Base-by-base conservation (phyloP, 768 basidiomycete species). In the Mrakia blollopis region DNA sequence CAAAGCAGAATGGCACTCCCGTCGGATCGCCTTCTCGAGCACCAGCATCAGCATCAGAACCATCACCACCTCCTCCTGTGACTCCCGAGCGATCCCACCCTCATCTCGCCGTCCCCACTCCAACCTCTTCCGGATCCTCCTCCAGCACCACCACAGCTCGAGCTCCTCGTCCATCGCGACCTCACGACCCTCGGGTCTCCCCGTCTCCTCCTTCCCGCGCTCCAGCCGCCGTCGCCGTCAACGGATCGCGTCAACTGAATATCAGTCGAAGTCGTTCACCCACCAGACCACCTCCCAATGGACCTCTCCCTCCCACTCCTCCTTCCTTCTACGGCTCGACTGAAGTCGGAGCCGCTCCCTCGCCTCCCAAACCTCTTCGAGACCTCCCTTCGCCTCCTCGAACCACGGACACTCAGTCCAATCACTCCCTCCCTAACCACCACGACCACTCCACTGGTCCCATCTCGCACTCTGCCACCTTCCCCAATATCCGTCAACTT, bases 111-210 rank as follows among this genome's bases (percentile, higher is more conserved):
- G 39, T 37, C 23, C 23, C 25, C 16, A n/a, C 39, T 32, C 35
- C 62, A 21, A 25, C 65, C 18, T 68, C 65, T 1, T 39, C 35
- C 25, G 37, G n/a, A 23, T 68, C 65, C 39, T 68, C 65, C 1
- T 37, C 65, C 21, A 68, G 65, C 37, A 68, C 65, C 18, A 44
- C 65, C 18, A 35, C 65, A 21, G 39, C 65, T 68, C 65, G 65
- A 18, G 21, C 35, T 9, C 0, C 35, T 39, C 47, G 47, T 50
- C 35, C 65, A 21, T 25, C 35, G 39, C 65, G 65, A 68, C 39
- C 65, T n/a, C 35, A 68, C 39, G 65, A 68, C 5, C 35, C 35
- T 68, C 65, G 65, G 5, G 28, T 28, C 57, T 50, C 47, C 2
- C 25, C 57, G 2, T 57, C 57, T 13, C 57, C 57, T 28, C 25